Evolutionary conservation across 192 early-diverging fungal species (phyloP), one percentile per base, ranked within the genome.

Genomic region (Haplosporangium gracile): DNA sequence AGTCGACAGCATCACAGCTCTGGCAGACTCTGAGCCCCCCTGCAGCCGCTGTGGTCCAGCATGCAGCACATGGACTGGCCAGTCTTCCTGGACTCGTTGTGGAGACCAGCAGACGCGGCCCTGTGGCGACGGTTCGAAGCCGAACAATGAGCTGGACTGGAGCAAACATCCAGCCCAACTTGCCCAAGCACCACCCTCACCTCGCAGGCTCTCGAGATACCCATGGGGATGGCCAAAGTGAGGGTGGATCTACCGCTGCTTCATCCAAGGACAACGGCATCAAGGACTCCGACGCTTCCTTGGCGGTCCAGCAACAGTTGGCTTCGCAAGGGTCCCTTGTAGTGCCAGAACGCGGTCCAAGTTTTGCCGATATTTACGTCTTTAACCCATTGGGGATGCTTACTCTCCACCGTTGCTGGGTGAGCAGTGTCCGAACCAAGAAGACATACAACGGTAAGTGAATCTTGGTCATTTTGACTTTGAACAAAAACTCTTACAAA

Each of bases 331-430:
- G 85, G 79, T 70, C 86, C 16, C 47, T 82, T 18, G 51, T 77
- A 0, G 80, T 80, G 32, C 86, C 78, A 63, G 80, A 79, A 70
- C 87, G 75, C 81, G 90, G 43, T 77, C 91, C 78, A 78, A 92
- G 84, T 63, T 86, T 77, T 78, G 79, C 84, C 39, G 91, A 93
- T 34, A 72, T 93, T 15, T 92, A 91, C 34, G 91, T 90, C 6
- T 91, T 93, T 53, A 91, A 93, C 73, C 92, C 92, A 3, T 39
- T 82, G 9, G 92, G 92, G 49, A 89, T 92, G 29, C 81, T 93
- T 22, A 93, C 92, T 26, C 82, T 93, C 1, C 92, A 93, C 70
- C 85, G 92, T 18, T 87, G 88, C 70, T 91, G 92, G 89, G 84
- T 92, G 34, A 87, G 82, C 63, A 90, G 88, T 65, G 87, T 79